Evolutionary conservation across 768 basidiomycete genomes (phyloP).

Genomic region (Hortiboletus campestris): DNA sequence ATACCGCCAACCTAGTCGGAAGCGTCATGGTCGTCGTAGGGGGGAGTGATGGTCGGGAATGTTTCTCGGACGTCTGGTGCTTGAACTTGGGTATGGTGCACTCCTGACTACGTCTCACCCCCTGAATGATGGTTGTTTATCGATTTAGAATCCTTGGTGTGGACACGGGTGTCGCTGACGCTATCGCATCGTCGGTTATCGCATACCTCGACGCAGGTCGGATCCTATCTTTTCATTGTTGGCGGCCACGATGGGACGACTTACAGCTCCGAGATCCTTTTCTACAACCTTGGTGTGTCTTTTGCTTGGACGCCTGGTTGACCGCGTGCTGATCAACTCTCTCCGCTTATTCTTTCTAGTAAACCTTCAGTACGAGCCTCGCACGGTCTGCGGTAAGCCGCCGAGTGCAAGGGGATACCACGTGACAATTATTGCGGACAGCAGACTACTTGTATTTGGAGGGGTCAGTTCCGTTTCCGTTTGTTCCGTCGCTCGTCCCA

Average conservation of each 20-base stretch:
- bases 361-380: conserved; percentile 78
- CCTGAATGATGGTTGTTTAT: neutral
- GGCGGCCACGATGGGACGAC: conserved; percentile 84
- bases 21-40: conserved; percentile 87
- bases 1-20: conserved; percentile 84
- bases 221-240: conserved; percentile 85
- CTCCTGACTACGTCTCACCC: neutral
- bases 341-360: conserved; percentile 44
- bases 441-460: conserved; percentile 81
- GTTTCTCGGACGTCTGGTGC: conserved; percentile 86
- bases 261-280: conserved; percentile 71
- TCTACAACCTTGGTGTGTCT: conserved; percentile 80
- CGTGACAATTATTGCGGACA: conserved; percentile 76
- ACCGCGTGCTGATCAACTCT: neutral
- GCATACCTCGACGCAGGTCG: conserved; percentile 87
- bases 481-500: neutral
- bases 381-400: conserved; percentile 61
- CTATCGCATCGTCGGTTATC: conserved; percentile 60
- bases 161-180: conserved; percentile 27
- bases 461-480: conserved; percentile 42
- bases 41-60: conserved; percentile 87
- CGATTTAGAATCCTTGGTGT: conserved; percentile 25
- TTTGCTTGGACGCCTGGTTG: neutral
- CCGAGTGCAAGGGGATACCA: conserved; percentile 85
- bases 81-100: conserved; percentile 74